phyloP scores from a whole-genome alignment of 2,329 filamentous ascomycete species.

The Stagonosporopsis rhizophila region DNA sequence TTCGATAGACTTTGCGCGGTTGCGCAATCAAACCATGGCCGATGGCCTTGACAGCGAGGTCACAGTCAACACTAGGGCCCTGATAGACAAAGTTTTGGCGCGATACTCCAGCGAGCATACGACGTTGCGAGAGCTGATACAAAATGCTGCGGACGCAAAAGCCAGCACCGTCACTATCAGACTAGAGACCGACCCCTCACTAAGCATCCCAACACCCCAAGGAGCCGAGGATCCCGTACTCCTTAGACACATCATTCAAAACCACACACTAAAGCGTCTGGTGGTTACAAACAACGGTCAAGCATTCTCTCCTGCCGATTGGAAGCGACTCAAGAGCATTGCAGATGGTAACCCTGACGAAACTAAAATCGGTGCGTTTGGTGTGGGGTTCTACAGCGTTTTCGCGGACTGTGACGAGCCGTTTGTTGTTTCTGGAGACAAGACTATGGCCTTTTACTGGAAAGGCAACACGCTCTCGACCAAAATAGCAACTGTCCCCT shows the following conservation, averaged over 20 bases:
- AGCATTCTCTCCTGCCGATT: conserved; percentile 88
- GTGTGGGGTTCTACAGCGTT: conserved; percentile 97
- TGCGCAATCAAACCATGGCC: conserved; percentile 87
- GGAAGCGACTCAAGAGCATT: conserved; percentile 91
- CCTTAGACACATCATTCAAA: conserved; percentile 80
- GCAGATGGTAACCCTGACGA: conserved; percentile 99
- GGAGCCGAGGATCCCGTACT: conserved; percentile 72
- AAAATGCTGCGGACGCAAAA: conserved; percentile 97
- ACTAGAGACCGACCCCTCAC: conserved; percentile 89
- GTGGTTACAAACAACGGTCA: conserved; percentile 92
- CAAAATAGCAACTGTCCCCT: conserved; percentile 76
- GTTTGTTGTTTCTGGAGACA: conserved; percentile 89
- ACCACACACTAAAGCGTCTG: conserved; percentile 87
- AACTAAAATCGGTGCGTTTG: conserved; percentile 98
- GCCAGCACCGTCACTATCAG: conserved; percentile 88
- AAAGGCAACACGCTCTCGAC: conserved; percentile 98
- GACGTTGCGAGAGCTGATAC: conserved; percentile 87
- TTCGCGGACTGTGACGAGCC: conserved; percentile 98
- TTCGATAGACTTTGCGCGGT: conserved; percentile 64
- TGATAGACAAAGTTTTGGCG: conserved; percentile 97
- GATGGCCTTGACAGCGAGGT: conserved; percentile 95
- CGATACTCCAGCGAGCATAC: conserved; percentile 96
- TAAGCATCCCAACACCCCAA: conserved; percentile 72
- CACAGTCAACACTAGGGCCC: conserved; percentile 92
- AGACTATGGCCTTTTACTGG: conserved; percentile 99